Percentiles rank a stretch among this genome's conserved stretches.
These are phyloP conservation scores for Sporothrix inflata DNA, from an alignment of 2,329 filamentous ascomycete genomes.

Conservation along the genomic window DNA sequence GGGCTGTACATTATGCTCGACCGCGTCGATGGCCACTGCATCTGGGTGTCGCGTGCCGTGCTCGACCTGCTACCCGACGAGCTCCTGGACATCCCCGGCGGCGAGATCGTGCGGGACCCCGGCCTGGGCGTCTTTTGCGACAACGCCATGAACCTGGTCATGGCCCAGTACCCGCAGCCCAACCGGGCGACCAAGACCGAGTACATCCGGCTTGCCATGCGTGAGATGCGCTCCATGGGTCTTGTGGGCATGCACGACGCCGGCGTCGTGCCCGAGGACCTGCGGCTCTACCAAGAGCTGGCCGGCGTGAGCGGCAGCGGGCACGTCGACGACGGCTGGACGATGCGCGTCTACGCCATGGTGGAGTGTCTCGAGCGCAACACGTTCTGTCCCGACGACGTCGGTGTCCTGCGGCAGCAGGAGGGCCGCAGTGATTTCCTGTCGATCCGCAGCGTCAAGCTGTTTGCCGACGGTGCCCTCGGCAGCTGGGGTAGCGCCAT, in stretches of 20 bases:
- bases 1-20: constrained; percentile 70
- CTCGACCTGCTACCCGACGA: constrained; percentile 61
- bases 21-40: constrained; percentile 70
- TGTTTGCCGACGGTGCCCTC: constrained; percentile 71
- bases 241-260: constrained; percentile 72
- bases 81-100: constrained; percentile 60
- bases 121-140: constrained; percentile 73
- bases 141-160: constrained; percentile 69
- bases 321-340: constrained; percentile 58
- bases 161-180: constrained; percentile 60
- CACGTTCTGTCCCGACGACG: constrained; percentile 61
- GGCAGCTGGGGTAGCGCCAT: constrained; percentile 74
- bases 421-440: constrained; percentile 54
- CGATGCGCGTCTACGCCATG: constrained; percentile 69
- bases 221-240: constrained; percentile 63
- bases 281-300: constrained; percentile 59
- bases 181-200: constrained; percentile 54
- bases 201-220: constrained; percentile 64
- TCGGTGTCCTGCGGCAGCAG: constrained; percentile 44
- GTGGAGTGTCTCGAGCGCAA: constrained; percentile 67
- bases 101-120: constrained; percentile 64
- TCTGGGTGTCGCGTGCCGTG: constrained; percentile 68
- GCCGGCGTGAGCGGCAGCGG: constrained; percentile 39
- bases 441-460: constrained; percentile 65
- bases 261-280: constrained; percentile 59